Evolutionary conservation across 2,329 filamentous ascomycete species (phyloP).

Genomic region (Diaporthe sp.): DNA sequence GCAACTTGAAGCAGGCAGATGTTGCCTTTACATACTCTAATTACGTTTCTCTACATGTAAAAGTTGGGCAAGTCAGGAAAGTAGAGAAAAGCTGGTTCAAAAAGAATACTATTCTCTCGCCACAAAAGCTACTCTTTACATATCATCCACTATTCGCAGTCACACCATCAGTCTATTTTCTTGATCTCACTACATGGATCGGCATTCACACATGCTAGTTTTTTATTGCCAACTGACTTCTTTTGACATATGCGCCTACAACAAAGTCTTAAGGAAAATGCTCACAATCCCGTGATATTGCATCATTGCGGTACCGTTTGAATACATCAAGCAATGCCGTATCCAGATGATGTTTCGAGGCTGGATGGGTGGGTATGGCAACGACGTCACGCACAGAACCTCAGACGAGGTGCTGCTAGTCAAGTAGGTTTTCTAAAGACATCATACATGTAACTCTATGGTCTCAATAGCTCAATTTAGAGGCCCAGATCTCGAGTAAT

Average conservation of each 20-base stretch:
- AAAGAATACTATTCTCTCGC: no score
- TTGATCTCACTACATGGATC: neutral
- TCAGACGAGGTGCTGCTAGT: neutral
- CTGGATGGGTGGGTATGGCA: no score
- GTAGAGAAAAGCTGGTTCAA: no score
- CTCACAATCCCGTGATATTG: fast-evolving
- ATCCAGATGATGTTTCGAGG: neutral
- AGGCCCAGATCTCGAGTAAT: neutral
- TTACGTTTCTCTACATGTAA: no score
- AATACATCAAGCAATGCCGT: no score
- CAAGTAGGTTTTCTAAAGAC: neutral
- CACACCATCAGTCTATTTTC: no score
- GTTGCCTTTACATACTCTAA: no score
- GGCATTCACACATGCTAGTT: neutral
- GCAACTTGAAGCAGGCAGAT: fast-evolving
- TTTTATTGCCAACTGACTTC: neutral
- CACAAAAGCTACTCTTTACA: no score
- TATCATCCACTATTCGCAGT: neutral
- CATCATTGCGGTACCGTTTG: neutral
- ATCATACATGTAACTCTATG: no score
- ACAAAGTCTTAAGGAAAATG: neutral
- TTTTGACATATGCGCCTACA: neutral
- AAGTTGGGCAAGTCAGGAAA: no score
- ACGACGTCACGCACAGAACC: neutral
- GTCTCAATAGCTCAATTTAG: no score